phyloP scores from a whole-genome alignment of 805 yeast species.

The Lachancea fermentati region DNA sequence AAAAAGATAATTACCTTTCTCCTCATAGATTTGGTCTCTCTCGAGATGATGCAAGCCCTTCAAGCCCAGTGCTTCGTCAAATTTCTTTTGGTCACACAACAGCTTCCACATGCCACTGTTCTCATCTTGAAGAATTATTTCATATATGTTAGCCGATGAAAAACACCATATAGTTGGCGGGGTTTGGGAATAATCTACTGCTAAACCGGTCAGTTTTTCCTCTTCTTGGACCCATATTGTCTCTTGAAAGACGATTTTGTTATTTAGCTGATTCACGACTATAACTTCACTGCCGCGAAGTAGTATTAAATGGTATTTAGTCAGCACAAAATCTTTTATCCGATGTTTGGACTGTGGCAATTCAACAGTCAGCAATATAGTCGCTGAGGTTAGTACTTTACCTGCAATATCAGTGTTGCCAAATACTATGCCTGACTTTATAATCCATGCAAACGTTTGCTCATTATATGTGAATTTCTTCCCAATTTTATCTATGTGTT shows the following conservation, averaged over 20 bases:
- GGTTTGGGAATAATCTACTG: conserved; percentile 42
- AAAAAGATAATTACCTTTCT: conserved; percentile 49
- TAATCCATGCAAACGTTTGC: conserved; percentile 42
- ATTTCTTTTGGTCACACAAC: conserved; percentile 46
- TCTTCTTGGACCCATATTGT: conserved; percentile 33
- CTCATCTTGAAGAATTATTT: conserved; percentile 66
- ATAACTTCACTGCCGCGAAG: conserved; percentile 40
- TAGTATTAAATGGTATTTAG: conserved; percentile 50
- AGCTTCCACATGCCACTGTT: conserved; percentile 69
- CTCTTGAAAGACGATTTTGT: conserved; percentile 40
- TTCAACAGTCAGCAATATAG: conserved; percentile 37
- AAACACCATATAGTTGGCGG: conserved; percentile 66
- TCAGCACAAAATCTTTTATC: conserved; percentile 40
- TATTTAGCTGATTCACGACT: conserved; percentile 47
- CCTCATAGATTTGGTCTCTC: conserved; percentile 44
- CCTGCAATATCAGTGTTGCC: conserved; percentile 28
- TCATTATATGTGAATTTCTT: conserved; percentile 28
- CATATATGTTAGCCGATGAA: conserved; percentile 57
- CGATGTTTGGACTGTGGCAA: conserved; percentile 32
- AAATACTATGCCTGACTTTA: conserved; percentile 42
- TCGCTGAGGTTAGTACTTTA: conserved; percentile 33
- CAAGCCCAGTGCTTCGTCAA: conserved; percentile 57
- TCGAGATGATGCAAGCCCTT: conserved; percentile 33
- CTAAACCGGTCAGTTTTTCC: conserved; percentile 41
- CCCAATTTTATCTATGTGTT: conserved; percentile 32